These are phyloP conservation scores for Piper betle DNA, from an alignment of 164 flowering plant species.

Conservation along the genomic window DNA sequence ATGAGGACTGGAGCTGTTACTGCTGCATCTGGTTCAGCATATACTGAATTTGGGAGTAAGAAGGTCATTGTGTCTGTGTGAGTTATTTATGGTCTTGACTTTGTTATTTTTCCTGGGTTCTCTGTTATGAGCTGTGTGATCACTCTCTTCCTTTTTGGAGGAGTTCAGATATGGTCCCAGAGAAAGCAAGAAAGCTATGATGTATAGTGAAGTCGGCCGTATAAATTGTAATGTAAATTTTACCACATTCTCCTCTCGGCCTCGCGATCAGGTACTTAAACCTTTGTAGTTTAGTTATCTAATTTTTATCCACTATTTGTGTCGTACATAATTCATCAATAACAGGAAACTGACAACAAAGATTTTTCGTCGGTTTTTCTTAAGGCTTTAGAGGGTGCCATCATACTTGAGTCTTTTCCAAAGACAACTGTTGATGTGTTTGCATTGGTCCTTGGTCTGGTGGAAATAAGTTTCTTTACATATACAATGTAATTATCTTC, in stretches of 20 bases:
- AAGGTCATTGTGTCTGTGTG: constrained; percentile 96
- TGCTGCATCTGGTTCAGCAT: constrained; percentile 94
- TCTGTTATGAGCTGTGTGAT: neutral
- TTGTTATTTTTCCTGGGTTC: neutral
- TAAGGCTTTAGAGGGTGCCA: constrained; percentile 92
- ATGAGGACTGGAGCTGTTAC: constrained; percentile 78
- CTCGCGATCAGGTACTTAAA: constrained; percentile 61
- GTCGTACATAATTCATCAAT: neutral
- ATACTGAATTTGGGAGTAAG: constrained; percentile 86
- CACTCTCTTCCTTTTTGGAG: neutral
- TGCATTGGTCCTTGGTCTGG: constrained; percentile 92
- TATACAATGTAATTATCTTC: neutral
- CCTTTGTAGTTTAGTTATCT: too few species aligned
- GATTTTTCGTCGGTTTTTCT: constrained; percentile 82
- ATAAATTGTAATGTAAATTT: constrained; percentile 85
- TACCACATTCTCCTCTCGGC: constrained; percentile 62
- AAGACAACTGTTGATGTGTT: constrained; percentile 97
- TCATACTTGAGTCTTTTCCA: constrained; percentile 78
- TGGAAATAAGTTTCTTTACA: constrained; percentile 49
- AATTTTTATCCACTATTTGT: neutral
- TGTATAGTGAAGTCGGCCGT: constrained; percentile 82
- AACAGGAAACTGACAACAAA: constrained; percentile 71
- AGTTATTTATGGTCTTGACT: constrained; percentile 21
- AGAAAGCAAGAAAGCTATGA: constrained; percentile 96
- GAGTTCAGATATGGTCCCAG: constrained; percentile 84